Base-by-base conservation (phyloP, 768 basidiomycete species). In the Dictyophora rubrovolvata region DNA sequence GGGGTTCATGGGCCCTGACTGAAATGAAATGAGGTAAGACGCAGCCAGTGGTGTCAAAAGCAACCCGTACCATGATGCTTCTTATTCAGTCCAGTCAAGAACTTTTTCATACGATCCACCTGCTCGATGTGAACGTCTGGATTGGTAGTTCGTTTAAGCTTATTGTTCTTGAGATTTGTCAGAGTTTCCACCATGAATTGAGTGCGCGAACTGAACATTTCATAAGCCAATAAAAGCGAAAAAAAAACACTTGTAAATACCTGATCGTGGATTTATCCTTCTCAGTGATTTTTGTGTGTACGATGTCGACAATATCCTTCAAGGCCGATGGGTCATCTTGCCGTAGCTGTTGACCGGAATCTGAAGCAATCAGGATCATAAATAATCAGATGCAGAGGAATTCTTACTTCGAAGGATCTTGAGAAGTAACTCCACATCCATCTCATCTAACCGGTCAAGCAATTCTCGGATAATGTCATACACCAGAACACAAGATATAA, bases 161-260 rank as follows among this genome's bases (percentile, higher is more conserved):
- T 93, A 72, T 94, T 95, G 68, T 93, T 95, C 69, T 95, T 95
- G 57, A 98, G 79, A 69, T 94, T 92, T 5, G 79, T 81, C 33
- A 99, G 76, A 0, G 91, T 94, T 72, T 98, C 96, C 60, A 96
- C 74, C 94, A 98, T 96, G 73, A 97, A 98, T 17, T 83, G 82
- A 11, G 91, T 87, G 48, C 96, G 87, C 5, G 93, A 93, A 69
- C 91, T 96, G 46, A 56, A 35, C 20, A 49, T 56, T 46, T 23
- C 23, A 28, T 47, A 10, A 36, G 42, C 9, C 18, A 34, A 10
- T 5, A 48, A 35, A 33, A 35, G 47, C n/a, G 33, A 8, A 14
- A 42, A 10, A 7, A 28, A 16, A 55, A 23, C 20, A 48, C 20
- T 35, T n/a, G 22, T n/a, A 57, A 66, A 7, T 64, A 87, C 86